Conservation (phyloP, 139 green algal genomes). For the Coelastrella sp. region DNA sequence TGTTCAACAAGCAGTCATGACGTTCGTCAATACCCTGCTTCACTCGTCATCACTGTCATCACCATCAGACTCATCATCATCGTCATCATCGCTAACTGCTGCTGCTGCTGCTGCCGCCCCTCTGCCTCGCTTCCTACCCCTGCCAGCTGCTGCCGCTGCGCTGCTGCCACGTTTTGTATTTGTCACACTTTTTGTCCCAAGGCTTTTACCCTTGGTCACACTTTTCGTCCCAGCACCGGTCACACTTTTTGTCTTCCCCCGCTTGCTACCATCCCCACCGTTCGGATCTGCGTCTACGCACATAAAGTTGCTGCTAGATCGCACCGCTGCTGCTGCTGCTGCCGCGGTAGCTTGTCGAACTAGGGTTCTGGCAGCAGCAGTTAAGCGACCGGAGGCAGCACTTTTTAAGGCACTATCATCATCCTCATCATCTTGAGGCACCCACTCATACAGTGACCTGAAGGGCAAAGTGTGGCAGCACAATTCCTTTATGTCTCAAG, state of each 20-base stretch:
- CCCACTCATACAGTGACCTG: constrained; percentile 61
- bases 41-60: constrained; percentile 22
- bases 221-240: background rate
- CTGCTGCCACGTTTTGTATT: background rate
- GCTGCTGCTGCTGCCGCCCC: background rate
- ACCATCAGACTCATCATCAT: background rate
- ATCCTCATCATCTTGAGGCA: constrained; percentile 49
- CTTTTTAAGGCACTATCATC: background rate
- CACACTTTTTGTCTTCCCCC: background rate
- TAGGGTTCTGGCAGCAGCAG: background rate
- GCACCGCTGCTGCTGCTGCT: background rate
- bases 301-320: constrained; percentile 5
- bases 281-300: constrained; percentile 29
- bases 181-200: background rate
- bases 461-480: background rate
- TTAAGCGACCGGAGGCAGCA: background rate
- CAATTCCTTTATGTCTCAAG: no score
- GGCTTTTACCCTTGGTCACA: background rate
- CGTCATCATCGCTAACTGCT: background rate
- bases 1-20: no score
- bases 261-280: background rate
- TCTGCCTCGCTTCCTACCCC: background rate
- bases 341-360: background rate
- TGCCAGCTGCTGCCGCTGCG: background rate
- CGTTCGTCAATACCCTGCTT: no score